Percentiles rank a stretch among this genome's conserved stretches.
Evolutionary conservation across 495 filamentous ascomycete genomes (phyloP).

Genomic region (Cryomyces antarcticus): DNA sequence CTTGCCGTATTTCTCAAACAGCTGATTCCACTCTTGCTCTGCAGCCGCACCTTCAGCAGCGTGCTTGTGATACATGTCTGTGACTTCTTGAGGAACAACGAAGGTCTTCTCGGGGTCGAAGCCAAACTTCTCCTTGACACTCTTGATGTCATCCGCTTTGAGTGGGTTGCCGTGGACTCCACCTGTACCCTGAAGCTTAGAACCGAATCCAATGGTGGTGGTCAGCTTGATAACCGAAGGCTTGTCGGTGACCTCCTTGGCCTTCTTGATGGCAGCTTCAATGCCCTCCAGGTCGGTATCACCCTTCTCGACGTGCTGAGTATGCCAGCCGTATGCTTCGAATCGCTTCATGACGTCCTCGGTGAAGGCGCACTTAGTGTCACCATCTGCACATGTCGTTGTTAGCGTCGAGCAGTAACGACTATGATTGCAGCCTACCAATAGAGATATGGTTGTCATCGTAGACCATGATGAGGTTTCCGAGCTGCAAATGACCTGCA

Average conservation of each 20-base stretch:
- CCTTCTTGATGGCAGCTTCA: slow-evolving; percentile 68
- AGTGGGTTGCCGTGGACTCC: slow-evolving; percentile 91
- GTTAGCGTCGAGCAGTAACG: slow-evolving; percentile 3
- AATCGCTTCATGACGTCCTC: slow-evolving; percentile 94
- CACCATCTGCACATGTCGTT: slow-evolving; percentile 45
- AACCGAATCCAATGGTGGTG: slow-evolving; percentile 96
- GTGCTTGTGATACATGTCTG: slow-evolving; percentile 71
- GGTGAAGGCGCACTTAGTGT: slow-evolving; percentile 89
- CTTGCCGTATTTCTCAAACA: slow-evolving; percentile 67
- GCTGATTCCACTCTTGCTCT: slow-evolving; percentile 88
- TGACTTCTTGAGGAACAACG: slow-evolving; percentile 84
- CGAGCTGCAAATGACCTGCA: slow-evolving; percentile 90
- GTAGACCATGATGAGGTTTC: slow-evolving; percentile 90
- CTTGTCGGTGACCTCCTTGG: slow-evolving; percentile 81
- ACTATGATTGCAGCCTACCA: slow-evolving; percentile 24
- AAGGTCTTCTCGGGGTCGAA: slow-evolving; percentile 92
- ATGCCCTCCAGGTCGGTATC: slow-evolving; percentile 79
- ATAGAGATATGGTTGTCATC: slow-evolving; percentile 98
- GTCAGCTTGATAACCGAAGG: slow-evolving; percentile 91
- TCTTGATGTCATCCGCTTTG: slow-evolving; percentile 79
- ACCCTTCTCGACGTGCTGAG: slow-evolving; percentile 66
- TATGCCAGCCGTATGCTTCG: slow-evolving; percentile 96
- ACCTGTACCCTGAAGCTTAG: slow-evolving; percentile 76
- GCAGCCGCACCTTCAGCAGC: slow-evolving; percentile 66
- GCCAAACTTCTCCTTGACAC: slow-evolving; percentile 82